Base-by-base conservation (phyloP, 495 filamentous ascomycete species). In the Aspergillus avenaceus region DNA sequence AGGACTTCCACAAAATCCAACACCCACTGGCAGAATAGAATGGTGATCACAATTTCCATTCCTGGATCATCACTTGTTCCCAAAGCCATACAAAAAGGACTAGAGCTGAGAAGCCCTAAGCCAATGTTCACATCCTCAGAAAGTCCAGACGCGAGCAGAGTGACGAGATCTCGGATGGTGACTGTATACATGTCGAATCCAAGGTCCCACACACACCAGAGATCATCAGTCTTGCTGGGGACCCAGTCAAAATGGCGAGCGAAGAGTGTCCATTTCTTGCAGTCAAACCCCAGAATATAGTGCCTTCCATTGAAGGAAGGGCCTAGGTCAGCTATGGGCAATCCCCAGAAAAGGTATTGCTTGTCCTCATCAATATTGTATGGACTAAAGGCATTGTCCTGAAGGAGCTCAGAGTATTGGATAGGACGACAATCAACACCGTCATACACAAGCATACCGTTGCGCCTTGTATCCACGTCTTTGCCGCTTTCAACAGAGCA, bases 21-120 rank as follows among this genome's bases (percentile, higher is more conserved):
- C 2, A 70, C 38, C 46, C 67, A 73, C 42, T 72, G 68, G 16
- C 61, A 55, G 22, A 62, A 68, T n/a, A 62, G 45, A 23, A 70
- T 62, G 5, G 43, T 54, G 25, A 74, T 58, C 8, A 71, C 58
- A 13, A 71, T 48, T 37, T 74, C 71, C 53, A 74, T 50, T 0
- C 67, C 68, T 0, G 61, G 62, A 41, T 61, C 62, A 37, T 65
- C 59, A 26, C 36, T 36, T 14, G 38, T 36, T 1, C 32, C 26
- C 16, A 46, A 34, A 13, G 53, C 41, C 25, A 40, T 45, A 38
- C 60, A 59, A 18, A 38, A 41, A 12, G 45, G 40, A 29, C 49
- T 54, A 0, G 34, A 48, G 41, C 57, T 63, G 28, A 63, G 53
- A 13, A 65, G 36, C 0, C 61, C 58, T 31, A 49, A 32, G 14